These are phyloP conservation scores for Diutina ranongensis DNA, from an alignment of 1,139 yeast genomes.

Conservation along the genomic window DNA sequence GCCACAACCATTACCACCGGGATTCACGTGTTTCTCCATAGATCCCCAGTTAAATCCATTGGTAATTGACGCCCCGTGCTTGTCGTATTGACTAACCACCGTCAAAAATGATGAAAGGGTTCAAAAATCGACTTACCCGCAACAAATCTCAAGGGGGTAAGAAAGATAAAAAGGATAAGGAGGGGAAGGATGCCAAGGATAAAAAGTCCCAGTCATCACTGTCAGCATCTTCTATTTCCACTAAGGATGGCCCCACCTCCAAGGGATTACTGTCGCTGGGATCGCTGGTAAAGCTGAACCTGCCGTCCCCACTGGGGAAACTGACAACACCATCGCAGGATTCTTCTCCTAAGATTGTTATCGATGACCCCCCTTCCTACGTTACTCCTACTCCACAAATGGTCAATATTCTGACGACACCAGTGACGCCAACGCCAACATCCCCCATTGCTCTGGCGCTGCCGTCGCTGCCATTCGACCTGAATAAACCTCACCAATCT, in stretches of 20 bases:
- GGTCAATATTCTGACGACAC: conserved; percentile 13
- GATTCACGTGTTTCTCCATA: not conserved
- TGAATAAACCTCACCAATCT: conserved; percentile 11
- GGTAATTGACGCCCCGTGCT: not conserved
- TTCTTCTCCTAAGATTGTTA: not conserved
- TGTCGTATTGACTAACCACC: not conserved
- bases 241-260: not conserved
- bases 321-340: not conserved
- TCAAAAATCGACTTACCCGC: conserved; percentile 37
- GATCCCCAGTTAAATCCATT: not conserved
- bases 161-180: conserved; percentile 20
- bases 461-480: conserved; percentile 10
- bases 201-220: conserved; percentile 8
- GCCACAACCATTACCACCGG: not conserved
- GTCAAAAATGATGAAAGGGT: conserved; percentile 38
- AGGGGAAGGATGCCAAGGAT: conserved; percentile 12
- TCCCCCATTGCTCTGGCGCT: conserved; percentile 15
- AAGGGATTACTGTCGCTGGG: conserved; percentile 6
- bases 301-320: conserved; percentile 1
- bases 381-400: not conserved
- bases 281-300: conserved; percentile 10
- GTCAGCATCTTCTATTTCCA: too few relatives aligned
- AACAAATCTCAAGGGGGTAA: conserved; percentile 27
- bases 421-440: conserved; percentile 24
- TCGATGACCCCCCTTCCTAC: not conserved